Evolutionary conservation across 441 rosid species (phyloP).

Genomic region (Metrosideros polymorpha): DNA sequence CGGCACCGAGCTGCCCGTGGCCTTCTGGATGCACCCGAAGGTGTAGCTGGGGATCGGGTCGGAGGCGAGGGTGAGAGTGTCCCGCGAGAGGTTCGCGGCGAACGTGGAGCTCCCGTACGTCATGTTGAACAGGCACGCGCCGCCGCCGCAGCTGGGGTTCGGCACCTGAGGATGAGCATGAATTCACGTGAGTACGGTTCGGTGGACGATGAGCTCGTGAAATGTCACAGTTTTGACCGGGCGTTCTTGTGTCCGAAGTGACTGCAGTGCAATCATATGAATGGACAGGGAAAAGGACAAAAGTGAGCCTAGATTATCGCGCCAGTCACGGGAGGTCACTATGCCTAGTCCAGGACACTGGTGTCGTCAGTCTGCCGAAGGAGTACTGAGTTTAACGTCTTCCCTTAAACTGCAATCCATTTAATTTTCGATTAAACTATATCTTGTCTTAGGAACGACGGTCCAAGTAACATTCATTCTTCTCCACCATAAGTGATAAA

Average conservation of each 20-base stretch:
- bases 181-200: neutral
- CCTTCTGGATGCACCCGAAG: constrained; percentile 67
- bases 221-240: neutral
- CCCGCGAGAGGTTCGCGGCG: constrained; percentile 62
- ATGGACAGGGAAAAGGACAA: neutral
- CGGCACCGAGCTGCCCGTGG: constrained; percentile 61
- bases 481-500: no score
- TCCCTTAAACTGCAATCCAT: neutral
- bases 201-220: neutral
- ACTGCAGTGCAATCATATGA: neutral
- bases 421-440: neutral
- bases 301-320: neutral
- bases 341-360: neutral
- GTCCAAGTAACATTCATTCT: neutral
- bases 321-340: neutral
- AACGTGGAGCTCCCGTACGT: constrained; percentile 71
- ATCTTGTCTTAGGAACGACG: neutral
- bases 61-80: constrained; percentile 45
- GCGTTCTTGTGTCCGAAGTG: neutral
- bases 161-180: constrained; percentile 31
- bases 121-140: constrained; percentile 64
- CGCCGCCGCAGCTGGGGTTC: constrained; percentile 53
- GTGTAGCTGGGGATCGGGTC: constrained; percentile 57
- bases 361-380: neutral
- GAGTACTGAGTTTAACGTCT: neutral